Evolutionary conservation across 345 rosid species (phyloP), one percentile per base, ranked within the genome.

Genomic region (Lumnitzera littorea): DNA sequence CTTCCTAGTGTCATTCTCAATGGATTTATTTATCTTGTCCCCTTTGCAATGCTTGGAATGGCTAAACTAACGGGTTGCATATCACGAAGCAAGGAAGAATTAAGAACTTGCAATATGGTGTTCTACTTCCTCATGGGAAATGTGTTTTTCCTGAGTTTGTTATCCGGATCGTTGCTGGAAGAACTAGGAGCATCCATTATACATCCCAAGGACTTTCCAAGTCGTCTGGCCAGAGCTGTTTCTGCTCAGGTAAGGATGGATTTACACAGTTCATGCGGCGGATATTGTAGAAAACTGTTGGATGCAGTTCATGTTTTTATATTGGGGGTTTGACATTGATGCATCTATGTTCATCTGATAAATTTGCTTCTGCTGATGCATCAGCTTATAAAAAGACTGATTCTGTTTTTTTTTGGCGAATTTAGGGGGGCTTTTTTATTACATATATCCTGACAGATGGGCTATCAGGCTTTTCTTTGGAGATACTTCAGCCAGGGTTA

Each of bases 81-180:
- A 55, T 87, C 94, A 51, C 85, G 73, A 67, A 92, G 96, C 82
- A 85, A 78, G 63, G 88, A 79, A 60, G 96, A 92, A 82, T 85
- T 87, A n/a, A 89, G 81, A 77, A 85, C 98, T 62, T 87, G 96
- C 82, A 84, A 87, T 73, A 89, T 89, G 96, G 96, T 84, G 61
- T 87, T 92, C 77, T 89, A 84, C 78, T 92, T 92, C 70, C 88
- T 87, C 9, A 72, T 92, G 74, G 97, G 95, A 60, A 92, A 92
- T 77, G 90, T 89, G 29, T 87, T 89, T 82, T 85, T 92, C 70
- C 57, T 89, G 82, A 89, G 91, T 69, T 67, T 89, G 72, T 73
- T 92, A 60, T 92, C 96, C 36, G 98, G 97, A 25, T 92, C 98
- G 58, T 71, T 92, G 62, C 84, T 92, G 12, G 96, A 92, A 55